Conservation (phyloP, 2,329 filamentous ascomycete species). For the Truncatella angustata region DNA sequence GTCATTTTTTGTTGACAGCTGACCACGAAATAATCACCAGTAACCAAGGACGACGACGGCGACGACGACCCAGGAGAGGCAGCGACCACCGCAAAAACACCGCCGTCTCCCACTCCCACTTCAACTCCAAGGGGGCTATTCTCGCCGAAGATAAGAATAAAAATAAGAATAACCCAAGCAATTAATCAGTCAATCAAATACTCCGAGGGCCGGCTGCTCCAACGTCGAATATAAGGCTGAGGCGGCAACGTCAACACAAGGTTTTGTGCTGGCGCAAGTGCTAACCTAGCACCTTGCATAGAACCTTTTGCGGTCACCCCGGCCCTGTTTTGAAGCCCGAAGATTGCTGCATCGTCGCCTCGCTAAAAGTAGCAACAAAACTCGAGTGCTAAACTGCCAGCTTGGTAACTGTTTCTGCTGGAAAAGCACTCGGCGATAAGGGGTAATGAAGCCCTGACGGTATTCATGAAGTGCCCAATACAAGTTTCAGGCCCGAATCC, state of each 20-base stretch:
- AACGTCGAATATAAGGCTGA: neutral
- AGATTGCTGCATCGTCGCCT: too few relatives aligned
- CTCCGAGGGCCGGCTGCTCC: too few relatives aligned
- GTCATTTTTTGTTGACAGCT: constrained; percentile 7
- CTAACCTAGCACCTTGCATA: neutral
- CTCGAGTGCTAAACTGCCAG: too few relatives aligned
- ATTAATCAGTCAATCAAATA: too few relatives aligned
- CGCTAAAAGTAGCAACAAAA: too few relatives aligned
- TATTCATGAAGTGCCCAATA: neutral
- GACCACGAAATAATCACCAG: constrained; percentile 5
- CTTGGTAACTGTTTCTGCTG: neutral
- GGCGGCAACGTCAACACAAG: neutral
- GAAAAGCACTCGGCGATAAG: neutral
- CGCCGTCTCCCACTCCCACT: too few relatives aligned
- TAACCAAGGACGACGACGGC: constrained; percentile 1
- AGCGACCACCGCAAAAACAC: neutral
- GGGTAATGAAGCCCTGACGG: neutral
- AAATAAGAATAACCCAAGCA: too few relatives aligned
- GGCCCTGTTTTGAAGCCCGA: neutral
- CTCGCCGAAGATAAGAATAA: too few relatives aligned
- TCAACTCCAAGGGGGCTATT: too few relatives aligned
- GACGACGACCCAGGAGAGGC: neutral
- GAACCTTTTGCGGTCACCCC: neutral
- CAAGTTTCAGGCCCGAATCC: neutral
- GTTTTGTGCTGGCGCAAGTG: neutral